Evolutionary conservation across 805 yeast genomes (phyloP).

Genomic region (Jamesozyma piceae): DNA sequence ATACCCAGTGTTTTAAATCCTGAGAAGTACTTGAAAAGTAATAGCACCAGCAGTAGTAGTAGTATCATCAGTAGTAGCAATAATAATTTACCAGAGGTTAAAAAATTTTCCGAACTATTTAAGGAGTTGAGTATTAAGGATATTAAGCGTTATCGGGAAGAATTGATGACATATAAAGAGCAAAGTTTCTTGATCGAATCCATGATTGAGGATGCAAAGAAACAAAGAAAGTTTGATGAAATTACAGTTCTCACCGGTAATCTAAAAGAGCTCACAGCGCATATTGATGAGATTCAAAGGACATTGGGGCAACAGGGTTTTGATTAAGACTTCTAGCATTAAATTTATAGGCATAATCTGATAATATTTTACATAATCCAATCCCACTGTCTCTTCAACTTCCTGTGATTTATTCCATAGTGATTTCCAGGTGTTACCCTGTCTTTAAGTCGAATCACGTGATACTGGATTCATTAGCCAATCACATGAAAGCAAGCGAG

Average conservation of each 20-base stretch:
- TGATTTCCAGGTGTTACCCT: too few species aligned
- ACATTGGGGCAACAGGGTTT: constrained; percentile 49
- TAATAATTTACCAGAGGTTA: constrained; percentile 4
- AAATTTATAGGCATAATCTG: too few species aligned
- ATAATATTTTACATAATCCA: too few species aligned
- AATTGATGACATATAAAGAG: constrained; percentile 78
- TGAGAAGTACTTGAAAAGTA: constrained; percentile 1
- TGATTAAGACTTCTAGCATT: too few species aligned
- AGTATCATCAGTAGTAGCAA: not conserved
- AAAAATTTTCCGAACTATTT: constrained; percentile 12
- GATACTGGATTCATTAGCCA: too few species aligned
- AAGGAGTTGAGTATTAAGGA: constrained; percentile 40
- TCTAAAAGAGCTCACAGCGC: constrained; percentile 44
- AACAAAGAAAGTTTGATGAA: constrained; percentile 70
- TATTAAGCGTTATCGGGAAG: constrained; percentile 55
- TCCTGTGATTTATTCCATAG: too few species aligned
- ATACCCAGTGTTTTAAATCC: constrained; percentile 33
- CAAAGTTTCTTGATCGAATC: constrained; percentile 65
- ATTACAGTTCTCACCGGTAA: constrained; percentile 50
- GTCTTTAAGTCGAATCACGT: not conserved
- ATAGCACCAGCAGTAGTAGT: not conserved
- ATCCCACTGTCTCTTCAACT: too few species aligned
- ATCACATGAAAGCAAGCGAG: not conserved
- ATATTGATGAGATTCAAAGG: constrained; percentile 38
- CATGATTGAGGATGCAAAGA: constrained; percentile 53